Evolutionary conservation across 2,329 filamentous ascomycete species (phyloP).

Genomic region (Trichoderma simmonsii): DNA sequence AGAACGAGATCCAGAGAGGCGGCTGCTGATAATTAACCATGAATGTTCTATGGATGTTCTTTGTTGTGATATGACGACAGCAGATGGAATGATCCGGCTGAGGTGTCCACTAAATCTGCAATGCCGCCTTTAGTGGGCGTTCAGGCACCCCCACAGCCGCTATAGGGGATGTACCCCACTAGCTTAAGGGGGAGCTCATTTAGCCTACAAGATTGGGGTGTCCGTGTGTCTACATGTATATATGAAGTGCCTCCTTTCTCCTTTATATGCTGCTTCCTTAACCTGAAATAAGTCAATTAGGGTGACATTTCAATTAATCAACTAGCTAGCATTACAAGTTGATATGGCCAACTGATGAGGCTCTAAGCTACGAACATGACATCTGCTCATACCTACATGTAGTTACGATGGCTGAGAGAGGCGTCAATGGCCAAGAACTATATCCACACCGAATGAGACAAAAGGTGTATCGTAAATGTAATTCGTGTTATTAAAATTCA

Average conservation of each 20-base stretch:
- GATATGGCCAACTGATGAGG: background rate
- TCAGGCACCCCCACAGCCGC: background rate
- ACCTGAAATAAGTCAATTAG: background rate
- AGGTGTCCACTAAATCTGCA: conserved; percentile 13
- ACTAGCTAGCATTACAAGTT: background rate
- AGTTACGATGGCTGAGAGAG: background rate
- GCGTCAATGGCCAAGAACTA: background rate
- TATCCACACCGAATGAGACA: background rate
- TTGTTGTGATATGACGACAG: background rate
- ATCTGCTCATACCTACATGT: background rate
- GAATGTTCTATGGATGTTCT: background rate
- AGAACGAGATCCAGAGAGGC: background rate
- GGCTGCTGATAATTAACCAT: background rate
- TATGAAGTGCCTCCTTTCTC: background rate
- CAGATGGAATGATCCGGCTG: background rate
- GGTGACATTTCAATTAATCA: background rate
- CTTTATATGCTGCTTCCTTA: background rate
- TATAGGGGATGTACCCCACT: conserved; percentile 7
- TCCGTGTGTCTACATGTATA: background rate
- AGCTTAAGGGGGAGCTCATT: conserved; percentile 2
- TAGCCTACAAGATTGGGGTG: background rate
- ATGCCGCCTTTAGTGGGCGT: background rate
- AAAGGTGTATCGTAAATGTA: background rate
- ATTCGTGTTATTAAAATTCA: background rate
- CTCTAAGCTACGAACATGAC: background rate